Percentiles rank a stretch among this genome's conserved stretches.
These are phyloP conservation scores for Penicillium occitanis DNA, from an alignment of 2,329 filamentous ascomycete species.

Conservation along the genomic window DNA sequence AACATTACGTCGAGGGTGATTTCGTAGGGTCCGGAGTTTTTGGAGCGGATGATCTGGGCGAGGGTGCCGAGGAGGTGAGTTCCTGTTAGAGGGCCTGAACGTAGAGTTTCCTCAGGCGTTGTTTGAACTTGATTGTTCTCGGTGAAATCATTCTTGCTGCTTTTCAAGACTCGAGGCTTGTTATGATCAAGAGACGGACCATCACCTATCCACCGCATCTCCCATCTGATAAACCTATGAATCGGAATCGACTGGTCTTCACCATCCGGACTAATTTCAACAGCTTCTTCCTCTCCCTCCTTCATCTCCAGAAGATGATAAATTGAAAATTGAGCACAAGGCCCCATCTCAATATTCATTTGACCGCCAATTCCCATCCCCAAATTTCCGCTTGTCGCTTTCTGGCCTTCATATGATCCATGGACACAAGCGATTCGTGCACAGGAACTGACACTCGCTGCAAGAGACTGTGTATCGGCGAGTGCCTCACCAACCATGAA, in stretches of 20 bases:
- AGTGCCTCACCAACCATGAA: not conserved
- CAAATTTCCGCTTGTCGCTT: constrained; percentile 12
- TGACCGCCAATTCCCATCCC: constrained; percentile 1
- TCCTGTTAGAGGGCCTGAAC: not conserved
- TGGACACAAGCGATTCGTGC: constrained; percentile 12
- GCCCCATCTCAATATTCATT: not conserved
- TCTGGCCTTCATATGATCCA: not conserved
- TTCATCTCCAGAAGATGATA: not conserved
- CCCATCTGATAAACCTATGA: not conserved
- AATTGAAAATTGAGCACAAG: not conserved
- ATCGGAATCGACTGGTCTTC: too few species aligned
- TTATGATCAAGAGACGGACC: not conserved
- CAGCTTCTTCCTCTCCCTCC: not conserved
- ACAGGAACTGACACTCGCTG: not conserved
- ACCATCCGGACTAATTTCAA: not conserved
- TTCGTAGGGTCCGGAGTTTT: constrained; percentile 12
- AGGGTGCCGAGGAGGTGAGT: not conserved
- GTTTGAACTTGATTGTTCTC: not conserved
- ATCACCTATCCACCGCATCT: not conserved
- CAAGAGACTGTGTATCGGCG: constrained; percentile 10
- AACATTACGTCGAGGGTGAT: constrained; percentile 13
- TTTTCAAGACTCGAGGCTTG: not conserved
- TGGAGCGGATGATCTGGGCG: constrained; percentile 4
- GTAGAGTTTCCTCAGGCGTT: not conserved
- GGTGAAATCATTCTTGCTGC: not conserved